phyloP scores from a whole-genome alignment of 192 early-diverging fungal genomes.

The Oehlia diaphana region DNA sequence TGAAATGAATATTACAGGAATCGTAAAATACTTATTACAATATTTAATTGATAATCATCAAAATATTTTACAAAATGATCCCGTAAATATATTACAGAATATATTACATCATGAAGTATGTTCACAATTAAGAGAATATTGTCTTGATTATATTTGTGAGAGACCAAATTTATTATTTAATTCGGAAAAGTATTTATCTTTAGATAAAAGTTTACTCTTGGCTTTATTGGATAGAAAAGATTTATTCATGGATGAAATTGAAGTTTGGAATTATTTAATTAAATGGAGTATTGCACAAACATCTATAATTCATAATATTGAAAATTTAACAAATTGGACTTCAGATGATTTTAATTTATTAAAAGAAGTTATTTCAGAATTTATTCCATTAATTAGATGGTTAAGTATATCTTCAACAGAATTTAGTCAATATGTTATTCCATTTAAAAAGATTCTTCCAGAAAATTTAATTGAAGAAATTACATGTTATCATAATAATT shows the following conservation, averaged over 20 bases:
- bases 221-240: background rate
- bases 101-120: conserved; percentile 2
- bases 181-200: background rate
- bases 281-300: conserved; percentile 23
- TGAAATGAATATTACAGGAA: conserved; percentile 11
- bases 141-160: conserved; percentile 16
- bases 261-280: conserved; percentile 18
- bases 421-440: background rate
- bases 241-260: conserved; percentile 25
- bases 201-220: conserved; percentile 4
- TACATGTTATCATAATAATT: background rate
- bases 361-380: background rate
- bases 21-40: background rate
- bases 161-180: conserved; percentile 12
- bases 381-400: conserved; percentile 30
- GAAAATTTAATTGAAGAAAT: background rate
- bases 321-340: background rate
- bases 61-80: background rate
- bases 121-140: background rate
- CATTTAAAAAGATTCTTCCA: background rate
- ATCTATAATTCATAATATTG: background rate
- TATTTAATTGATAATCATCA: conserved; percentile 11
- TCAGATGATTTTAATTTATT: conserved; percentile 1
- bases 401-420: conserved; percentile 3
- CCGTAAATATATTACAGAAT: background rate